Evolutionary conservation across 768 basidiomycete genomes (phyloP).

Genomic region (Wakefieldia striispora): DNA sequence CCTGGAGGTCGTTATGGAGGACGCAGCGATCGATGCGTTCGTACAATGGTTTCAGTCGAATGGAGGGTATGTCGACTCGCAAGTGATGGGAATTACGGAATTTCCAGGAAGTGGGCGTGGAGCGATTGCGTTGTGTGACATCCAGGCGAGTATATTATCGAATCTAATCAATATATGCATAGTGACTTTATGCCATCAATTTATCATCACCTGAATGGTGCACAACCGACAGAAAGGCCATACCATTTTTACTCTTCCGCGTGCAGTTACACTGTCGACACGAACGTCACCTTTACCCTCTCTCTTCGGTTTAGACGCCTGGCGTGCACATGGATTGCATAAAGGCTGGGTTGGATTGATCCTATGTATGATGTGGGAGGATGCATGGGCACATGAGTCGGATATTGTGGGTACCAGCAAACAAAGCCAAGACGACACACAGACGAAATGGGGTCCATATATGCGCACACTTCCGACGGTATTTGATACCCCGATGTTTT

Average conservation of each 20-base stretch:
- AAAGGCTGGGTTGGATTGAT: constrained; percentile 87
- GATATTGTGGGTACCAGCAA: constrained; percentile 36
- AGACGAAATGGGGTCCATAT: constrained; percentile 24
- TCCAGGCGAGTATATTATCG: constrained; percentile 49
- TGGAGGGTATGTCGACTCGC: constrained; percentile 49
- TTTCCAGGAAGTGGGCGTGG: constrained; percentile 65
- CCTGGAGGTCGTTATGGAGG: neutral
- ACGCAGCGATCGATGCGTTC: constrained; percentile 34
- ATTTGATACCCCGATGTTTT: constrained; percentile 96
- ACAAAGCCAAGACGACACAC: neutral
- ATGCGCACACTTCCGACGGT: constrained; percentile 51
- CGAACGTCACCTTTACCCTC: constrained; percentile 67
- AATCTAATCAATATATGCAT: neutral
- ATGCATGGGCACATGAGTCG: constrained; percentile 58
- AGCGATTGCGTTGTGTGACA: constrained; percentile 68
- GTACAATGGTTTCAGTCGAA: constrained; percentile 58
- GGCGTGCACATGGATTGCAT: constrained; percentile 59
- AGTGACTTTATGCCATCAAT: neutral
- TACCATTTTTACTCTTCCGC: constrained; percentile 80
- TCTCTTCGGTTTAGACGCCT: constrained; percentile 58
- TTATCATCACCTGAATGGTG: neutral
- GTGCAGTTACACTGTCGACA: constrained; percentile 71
- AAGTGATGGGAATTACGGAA: constrained; percentile 44
- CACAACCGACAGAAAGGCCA: constrained; percentile 55
- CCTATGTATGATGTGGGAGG: constrained; percentile 96